Evolutionary conservation across 805 yeast genomes (phyloP).

Genomic region (Yarrowia sp.): DNA sequence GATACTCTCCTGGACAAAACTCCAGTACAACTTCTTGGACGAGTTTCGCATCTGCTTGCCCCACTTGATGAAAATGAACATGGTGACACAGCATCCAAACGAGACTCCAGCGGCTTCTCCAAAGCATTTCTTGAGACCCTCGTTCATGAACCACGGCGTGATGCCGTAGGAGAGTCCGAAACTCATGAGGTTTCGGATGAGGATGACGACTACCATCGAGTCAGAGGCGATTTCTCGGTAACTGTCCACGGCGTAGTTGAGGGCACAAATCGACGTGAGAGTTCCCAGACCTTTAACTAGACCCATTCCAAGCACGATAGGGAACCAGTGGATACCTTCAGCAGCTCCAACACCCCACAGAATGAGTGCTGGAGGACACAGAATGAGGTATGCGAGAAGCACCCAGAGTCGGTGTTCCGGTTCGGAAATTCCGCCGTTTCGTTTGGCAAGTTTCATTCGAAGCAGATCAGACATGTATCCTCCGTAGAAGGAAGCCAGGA

Average conservation of each 20-base stretch:
- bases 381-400: slow-evolving; percentile 52
- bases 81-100: slow-evolving; percentile 22
- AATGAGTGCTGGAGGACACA: slow-evolving; percentile 57
- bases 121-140: slow-evolving; percentile 58
- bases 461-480: slow-evolving; percentile 30
- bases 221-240: slow-evolving; percentile 55
- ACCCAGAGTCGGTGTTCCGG: slow-evolving; percentile 63
- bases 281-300: slow-evolving; percentile 54
- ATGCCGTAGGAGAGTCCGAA: slow-evolving; percentile 61
- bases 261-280: slow-evolving; percentile 55
- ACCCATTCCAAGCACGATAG: slow-evolving; percentile 57
- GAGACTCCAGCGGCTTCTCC: slow-evolving; percentile 35
- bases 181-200: slow-evolving; percentile 58
- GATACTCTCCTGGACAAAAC: slow-evolving; percentile 24
- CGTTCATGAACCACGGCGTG: slow-evolving; percentile 57
- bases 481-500: slow-evolving; percentile 10
- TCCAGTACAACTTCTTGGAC: slow-evolving; percentile 17
- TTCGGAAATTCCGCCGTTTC: slow-evolving; percentile 55
- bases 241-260: slow-evolving; percentile 57
- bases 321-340: slow-evolving; percentile 58
- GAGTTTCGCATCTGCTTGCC: slow-evolving; percentile 51
- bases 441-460: slow-evolving; percentile 25
- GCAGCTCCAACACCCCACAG: slow-evolving; percentile 64
- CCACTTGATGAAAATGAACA: slow-evolving; percentile 45
- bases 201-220: slow-evolving; percentile 57